Conservation (phyloP, 495 filamentous ascomycete genomes). For the Usnea hakonensis region DNA sequence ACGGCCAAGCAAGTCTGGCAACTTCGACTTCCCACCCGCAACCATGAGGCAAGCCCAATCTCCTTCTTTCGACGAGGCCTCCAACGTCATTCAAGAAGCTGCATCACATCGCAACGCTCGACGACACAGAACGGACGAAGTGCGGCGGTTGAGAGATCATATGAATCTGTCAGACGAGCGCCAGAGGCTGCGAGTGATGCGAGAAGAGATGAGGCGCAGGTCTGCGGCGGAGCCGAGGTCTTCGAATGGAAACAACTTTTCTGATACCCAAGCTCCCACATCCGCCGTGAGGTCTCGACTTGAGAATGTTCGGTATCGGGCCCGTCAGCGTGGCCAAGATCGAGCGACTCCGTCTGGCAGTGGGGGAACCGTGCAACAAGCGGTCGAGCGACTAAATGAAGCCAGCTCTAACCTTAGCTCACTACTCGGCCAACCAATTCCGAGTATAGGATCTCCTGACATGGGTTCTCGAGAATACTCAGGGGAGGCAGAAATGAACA, state of each 20-base stretch:
- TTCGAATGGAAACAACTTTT: neutral
- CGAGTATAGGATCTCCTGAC: conserved; percentile 33
- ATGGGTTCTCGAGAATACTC: conserved; percentile 33
- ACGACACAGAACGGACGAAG: conserved; percentile 7
- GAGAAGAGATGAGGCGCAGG: conserved; percentile 12
- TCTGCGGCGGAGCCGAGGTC: neutral
- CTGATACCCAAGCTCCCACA: conserved; percentile 15
- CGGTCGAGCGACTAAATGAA: conserved; percentile 33
- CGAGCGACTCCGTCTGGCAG: conserved; percentile 20
- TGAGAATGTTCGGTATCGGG: conserved; percentile 5
- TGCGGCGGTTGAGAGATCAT: conserved; percentile 6
- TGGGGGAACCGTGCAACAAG: conserved; percentile 23
- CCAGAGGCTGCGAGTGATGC: conserved; percentile 10
- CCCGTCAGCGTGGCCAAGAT: conserved; percentile 9
- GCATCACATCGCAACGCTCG: conserved; percentile 8
- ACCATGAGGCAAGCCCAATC: neutral
- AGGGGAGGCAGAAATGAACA: conserved; percentile 33
- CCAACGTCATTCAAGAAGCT: conserved; percentile 8
- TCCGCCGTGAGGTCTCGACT: conserved; percentile 22
- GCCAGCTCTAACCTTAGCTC: conserved; percentile 39
- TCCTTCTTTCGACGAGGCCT: conserved; percentile 4
- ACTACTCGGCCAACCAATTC: conserved; percentile 41
- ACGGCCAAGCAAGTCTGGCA: conserved; percentile 44
- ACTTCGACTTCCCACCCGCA: conserved; percentile 42
- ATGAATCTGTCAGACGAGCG: conserved; percentile 12